Evolutionary conservation across 768 basidiomycete species (phyloP).

Genomic region (Xerocomellus chrysenteron): DNA sequence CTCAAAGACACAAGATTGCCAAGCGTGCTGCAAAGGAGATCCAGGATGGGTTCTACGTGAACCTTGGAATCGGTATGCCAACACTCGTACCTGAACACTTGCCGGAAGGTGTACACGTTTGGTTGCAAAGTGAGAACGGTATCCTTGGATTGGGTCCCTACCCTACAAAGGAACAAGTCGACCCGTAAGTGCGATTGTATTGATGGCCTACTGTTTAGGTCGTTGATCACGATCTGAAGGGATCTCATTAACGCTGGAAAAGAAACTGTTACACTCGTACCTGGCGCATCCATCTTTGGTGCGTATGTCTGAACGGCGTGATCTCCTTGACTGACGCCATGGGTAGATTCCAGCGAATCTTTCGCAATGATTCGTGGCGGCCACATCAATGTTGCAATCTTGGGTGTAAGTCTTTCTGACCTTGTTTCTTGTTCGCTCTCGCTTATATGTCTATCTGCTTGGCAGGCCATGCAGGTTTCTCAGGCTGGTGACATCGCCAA

Average conservation of each 20-base stretch:
- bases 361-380: constrained; percentile 99
- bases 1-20: constrained; percentile 72
- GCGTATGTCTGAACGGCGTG: constrained; percentile 22
- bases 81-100: constrained; percentile 83
- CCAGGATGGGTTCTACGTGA: constrained; percentile 84
- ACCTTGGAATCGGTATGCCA: constrained; percentile 89
- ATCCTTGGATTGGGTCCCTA: constrained; percentile 91
- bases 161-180: constrained; percentile 74
- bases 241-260: constrained; percentile 96
- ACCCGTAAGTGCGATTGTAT: constrained; percentile 57
- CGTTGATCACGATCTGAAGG: constrained; percentile 36
- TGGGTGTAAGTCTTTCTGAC: constrained; percentile 61
- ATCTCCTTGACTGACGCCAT: neutral
- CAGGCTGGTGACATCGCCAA: constrained; percentile 93
- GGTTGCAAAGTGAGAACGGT: constrained; percentile 90
- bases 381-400: constrained; percentile 90
- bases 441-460: constrained; percentile 1
- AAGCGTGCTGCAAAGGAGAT: constrained; percentile 87
- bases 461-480: constrained; percentile 91
- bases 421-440: neutral
- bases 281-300: constrained; percentile 92
- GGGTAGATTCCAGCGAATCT: constrained; percentile 78
- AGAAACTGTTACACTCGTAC: constrained; percentile 89
- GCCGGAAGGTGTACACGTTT: constrained; percentile 72
- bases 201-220: neutral